Evolutionary conservation across 176 grass and related monocot genomes (phyloP).

Genomic region (Carex scoparia): DNA sequence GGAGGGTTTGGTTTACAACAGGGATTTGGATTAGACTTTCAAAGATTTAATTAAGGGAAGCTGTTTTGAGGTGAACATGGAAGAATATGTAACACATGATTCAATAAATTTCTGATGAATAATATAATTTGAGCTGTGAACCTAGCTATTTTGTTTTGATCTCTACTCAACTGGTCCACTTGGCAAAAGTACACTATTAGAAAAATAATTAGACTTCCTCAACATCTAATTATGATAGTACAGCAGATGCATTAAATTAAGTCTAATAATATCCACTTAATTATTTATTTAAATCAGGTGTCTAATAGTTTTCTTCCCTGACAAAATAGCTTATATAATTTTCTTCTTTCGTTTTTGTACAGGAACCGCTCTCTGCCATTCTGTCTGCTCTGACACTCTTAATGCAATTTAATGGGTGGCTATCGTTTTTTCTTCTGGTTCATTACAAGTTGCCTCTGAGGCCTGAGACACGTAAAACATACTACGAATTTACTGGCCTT

Average conservation of each 20-base stretch:
- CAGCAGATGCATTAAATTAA: background rate
- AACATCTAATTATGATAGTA: background rate
- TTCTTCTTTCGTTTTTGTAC: conserved; percentile 4
- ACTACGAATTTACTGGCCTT: conserved; percentile 79
- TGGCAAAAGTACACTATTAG: background rate
- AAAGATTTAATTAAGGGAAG: background rate
- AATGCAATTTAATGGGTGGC: conserved; percentile 82
- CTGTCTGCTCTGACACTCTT: conserved; percentile 78
- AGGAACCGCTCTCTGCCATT: conserved; percentile 77
- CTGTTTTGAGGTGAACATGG: background rate
- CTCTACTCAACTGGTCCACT: background rate
- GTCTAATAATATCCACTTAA: background rate
- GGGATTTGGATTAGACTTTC: background rate
- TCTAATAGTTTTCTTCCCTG: background rate
- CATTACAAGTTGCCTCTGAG: conserved; percentile 74
- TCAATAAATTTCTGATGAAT: background rate
- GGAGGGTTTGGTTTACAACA: background rate
- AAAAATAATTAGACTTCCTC: background rate
- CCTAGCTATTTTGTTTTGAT: background rate
- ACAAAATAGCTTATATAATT: background rate
- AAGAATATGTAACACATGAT: background rate
- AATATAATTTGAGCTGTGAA: background rate
- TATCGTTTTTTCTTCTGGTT: conserved; percentile 80
- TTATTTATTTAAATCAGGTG: background rate
- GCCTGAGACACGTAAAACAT: conserved; percentile 57